These are phyloP conservation scores for Linnemannia exigua DNA, from an alignment of 192 early-diverging fungal species.

Conservation along the genomic window DNA sequence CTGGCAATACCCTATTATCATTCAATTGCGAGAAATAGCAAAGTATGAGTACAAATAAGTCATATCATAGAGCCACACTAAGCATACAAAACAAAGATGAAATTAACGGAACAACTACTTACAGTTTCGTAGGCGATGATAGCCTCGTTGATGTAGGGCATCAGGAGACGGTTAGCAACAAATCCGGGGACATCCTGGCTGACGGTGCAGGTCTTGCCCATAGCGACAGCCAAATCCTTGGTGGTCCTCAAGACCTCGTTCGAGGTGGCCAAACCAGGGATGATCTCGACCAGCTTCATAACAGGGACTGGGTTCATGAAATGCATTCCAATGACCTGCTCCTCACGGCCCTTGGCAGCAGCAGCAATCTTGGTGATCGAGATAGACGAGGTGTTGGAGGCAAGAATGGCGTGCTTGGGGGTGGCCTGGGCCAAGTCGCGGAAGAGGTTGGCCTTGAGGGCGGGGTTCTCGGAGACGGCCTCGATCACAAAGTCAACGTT, in stretches of 20 bases:
- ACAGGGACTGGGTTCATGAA: constrained; percentile 99
- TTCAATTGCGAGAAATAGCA: not conserved
- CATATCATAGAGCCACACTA: not conserved
- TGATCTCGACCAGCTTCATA: constrained; percentile 98
- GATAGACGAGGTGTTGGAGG: constrained; percentile 98
- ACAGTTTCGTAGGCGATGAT: constrained; percentile 87
- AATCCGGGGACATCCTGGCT: constrained; percentile 95
- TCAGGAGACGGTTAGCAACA: constrained; percentile 96
- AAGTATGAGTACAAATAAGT: not conserved
- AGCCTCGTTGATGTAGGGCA: constrained; percentile 99
- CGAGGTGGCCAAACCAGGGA: constrained; percentile 92
- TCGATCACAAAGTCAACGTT: constrained; percentile 93
- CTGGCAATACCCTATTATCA: constrained; percentile 81
- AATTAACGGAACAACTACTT: constrained; percentile 15
- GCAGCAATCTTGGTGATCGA: constrained; percentile 98
- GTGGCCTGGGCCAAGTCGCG: constrained; percentile 77
- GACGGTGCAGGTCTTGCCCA: constrained; percentile 96
- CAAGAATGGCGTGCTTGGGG: constrained; percentile 82
- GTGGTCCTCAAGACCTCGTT: constrained; percentile 79
- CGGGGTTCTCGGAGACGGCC: constrained; percentile 89
- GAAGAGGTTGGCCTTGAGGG: constrained; percentile 89
- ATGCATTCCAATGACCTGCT: constrained; percentile 97
- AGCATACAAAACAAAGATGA: constrained; percentile 1
- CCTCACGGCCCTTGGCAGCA: constrained; percentile 82
- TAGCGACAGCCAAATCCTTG: constrained; percentile 78